Evolutionary conservation across 2,329 filamentous ascomycete genomes (phyloP).

Genomic region (Pezicula radicicola): DNA sequence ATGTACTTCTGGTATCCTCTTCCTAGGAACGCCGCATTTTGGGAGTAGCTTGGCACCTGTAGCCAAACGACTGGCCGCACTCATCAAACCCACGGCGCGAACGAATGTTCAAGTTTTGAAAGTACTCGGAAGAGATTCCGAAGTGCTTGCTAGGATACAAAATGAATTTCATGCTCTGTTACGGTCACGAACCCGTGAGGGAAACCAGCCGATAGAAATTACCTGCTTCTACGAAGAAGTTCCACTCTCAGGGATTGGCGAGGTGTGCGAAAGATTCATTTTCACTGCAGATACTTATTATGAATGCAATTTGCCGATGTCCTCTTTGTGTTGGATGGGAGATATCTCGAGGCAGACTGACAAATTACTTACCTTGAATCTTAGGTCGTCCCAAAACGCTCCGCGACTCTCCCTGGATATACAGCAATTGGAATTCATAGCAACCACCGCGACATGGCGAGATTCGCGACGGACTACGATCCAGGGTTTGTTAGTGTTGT

Average conservation of each 20-base stretch:
- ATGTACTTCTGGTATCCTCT: constrained; percentile 27
- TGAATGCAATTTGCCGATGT: no score
- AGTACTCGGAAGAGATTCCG: constrained; percentile 23
- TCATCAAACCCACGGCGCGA: constrained; percentile 6
- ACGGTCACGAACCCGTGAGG: constrained; percentile 3
- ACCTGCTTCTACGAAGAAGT: constrained; percentile 35
- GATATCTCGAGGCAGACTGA: no score
- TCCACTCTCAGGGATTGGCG: constrained; percentile 19
- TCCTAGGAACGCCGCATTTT: constrained; percentile 36
- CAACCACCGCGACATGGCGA: constrained; percentile 31
- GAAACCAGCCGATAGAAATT: constrained; percentile 23
- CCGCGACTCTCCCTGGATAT: constrained; percentile 27
- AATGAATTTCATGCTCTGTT: constrained; percentile 25
- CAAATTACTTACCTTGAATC: no score
- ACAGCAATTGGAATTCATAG: constrained; percentile 24
- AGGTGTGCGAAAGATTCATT: no score
- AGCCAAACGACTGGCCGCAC: constrained; percentile 26
- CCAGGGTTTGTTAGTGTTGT: constrained; percentile 1
- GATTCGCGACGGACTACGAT: constrained; percentile 14
- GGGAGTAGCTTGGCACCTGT: constrained; percentile 33
- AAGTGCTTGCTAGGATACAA: constrained; percentile 24
- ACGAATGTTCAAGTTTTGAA: constrained; percentile 31
- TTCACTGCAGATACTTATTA: no score
- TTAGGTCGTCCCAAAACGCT: constrained; percentile 26
- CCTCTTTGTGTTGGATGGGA: no score